Evolutionary conservation across 2,329 filamentous ascomycete genomes (phyloP).

Genomic region (Talaromyces sp.): DNA sequence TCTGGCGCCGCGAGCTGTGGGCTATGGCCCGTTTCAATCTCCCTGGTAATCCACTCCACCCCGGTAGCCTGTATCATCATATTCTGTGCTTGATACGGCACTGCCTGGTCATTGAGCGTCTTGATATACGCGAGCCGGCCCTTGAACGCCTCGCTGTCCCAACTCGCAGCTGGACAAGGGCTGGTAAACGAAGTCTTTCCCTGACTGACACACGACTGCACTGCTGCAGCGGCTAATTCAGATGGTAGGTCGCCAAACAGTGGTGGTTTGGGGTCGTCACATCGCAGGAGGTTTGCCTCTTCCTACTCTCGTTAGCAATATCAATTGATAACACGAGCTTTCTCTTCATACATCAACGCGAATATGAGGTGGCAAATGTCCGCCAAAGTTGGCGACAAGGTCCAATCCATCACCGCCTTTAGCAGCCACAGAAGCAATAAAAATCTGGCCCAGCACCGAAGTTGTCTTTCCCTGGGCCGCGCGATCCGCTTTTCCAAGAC

Average conservation of each 20-base stretch:
- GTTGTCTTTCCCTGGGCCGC: conserved; percentile 11
- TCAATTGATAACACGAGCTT: background rate
- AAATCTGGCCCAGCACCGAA: conserved; percentile 17
- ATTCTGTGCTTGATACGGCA: conserved; percentile 3
- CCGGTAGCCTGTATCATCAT: conserved; percentile 6
- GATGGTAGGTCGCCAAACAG: conserved; percentile 11
- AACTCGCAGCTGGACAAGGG: conserved; percentile 5
- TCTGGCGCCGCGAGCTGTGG: conserved; percentile 4
- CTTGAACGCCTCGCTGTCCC: conserved; percentile 7
- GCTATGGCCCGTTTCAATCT: conserved; percentile 8
- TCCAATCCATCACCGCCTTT: conserved; percentile 11
- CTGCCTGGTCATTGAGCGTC: conserved; percentile 1
- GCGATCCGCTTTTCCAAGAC: conserved; percentile 7
- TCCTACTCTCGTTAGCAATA: conserved; percentile 1
- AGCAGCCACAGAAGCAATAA: conserved; percentile 12
- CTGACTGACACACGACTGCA: conserved; percentile 9
- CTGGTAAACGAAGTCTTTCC: conserved; percentile 5
- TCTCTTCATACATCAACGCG: conserved; percentile 11
- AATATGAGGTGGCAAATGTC: conserved; percentile 10
- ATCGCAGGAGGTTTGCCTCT: conserved; percentile 11
- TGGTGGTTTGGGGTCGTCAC: conserved; percentile 13
- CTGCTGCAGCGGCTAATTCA: conserved; percentile 10
- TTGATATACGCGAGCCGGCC: conserved; percentile 5
- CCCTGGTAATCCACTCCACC: conserved; percentile 5
- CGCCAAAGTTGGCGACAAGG: conserved; percentile 12